These are phyloP conservation scores for Eutypella sp. DNA, from an alignment of 2,329 filamentous ascomycete genomes.

Conservation along the genomic window DNA sequence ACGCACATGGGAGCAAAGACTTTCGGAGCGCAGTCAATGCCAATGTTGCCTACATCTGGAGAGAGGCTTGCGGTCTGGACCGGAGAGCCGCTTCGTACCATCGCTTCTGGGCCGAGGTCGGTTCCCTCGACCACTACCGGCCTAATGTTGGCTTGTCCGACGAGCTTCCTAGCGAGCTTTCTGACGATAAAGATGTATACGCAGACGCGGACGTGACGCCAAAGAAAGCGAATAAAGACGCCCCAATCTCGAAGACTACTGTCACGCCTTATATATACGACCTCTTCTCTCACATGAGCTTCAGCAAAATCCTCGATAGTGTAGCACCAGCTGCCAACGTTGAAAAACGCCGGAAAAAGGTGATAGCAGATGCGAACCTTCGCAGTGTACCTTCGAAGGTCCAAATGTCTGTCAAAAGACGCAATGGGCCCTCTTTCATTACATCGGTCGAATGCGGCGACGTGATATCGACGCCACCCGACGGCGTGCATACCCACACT, in stretches of 20 bases:
- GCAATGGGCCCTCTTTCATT: slow-evolving; percentile 15
- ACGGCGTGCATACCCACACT: slow-evolving; percentile 38
- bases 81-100: slow-evolving; percentile 29
- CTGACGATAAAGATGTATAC: too few species aligned
- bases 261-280: slow-evolving; percentile 66
- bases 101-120: slow-evolving; percentile 50
- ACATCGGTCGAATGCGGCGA: slow-evolving; percentile 38
- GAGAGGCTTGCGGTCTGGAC: slow-evolving; percentile 52
- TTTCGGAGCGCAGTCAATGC: slow-evolving; percentile 58
- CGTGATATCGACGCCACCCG: slow-evolving; percentile 43
- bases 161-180: slow-evolving; percentile 7
- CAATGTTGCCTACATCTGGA: slow-evolving; percentile 59
- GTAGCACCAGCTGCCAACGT: slow-evolving; percentile 24
- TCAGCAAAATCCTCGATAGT: slow-evolving; percentile 45
- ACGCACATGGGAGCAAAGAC: slow-evolving; percentile 44
- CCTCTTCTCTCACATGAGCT: slow-evolving; percentile 60
- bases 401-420: slow-evolving; percentile 1
- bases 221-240: background rate
- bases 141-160: slow-evolving; percentile 16
- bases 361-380: slow-evolving; percentile 16
- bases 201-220: background rate
- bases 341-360: slow-evolving; percentile 21
- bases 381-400: background rate
- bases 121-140: slow-evolving; percentile 30
- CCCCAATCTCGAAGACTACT: slow-evolving; percentile 42